Percentiles rank a stretch among this genome's conserved stretches.
These are phyloP conservation scores for Neurospora terricola DNA, from an alignment of 495 filamentous ascomycete genomes.

Conservation along the genomic window DNA sequence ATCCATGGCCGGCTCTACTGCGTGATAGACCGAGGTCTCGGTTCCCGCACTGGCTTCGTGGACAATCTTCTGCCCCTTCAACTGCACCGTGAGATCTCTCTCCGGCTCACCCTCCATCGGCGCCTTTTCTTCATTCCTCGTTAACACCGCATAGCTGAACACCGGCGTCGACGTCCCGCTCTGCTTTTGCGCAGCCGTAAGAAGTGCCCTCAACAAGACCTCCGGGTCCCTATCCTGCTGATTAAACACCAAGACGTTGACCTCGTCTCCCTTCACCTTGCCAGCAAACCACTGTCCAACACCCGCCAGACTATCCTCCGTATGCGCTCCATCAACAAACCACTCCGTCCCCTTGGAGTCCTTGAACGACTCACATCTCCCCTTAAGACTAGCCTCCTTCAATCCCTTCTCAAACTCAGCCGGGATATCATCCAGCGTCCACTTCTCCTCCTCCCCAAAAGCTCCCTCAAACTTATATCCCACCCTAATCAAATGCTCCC, in stretches of 20 bases:
- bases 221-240: slow-evolving; percentile 74
- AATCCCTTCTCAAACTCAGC: slow-evolving; percentile 56
- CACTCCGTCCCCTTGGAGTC: slow-evolving; percentile 50
- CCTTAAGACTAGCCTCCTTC: slow-evolving; percentile 52
- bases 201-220: slow-evolving; percentile 46
- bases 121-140: slow-evolving; percentile 29
- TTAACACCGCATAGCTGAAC: slow-evolving; percentile 32
- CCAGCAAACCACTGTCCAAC: slow-evolving; percentile 63
- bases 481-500: slow-evolving; percentile 23
- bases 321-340: slow-evolving; percentile 89
- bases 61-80: slow-evolving; percentile 18
- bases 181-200: slow-evolving; percentile 11
- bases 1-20: slow-evolving; percentile 21
- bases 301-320: slow-evolving; percentile 64
- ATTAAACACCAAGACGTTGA: slow-evolving; percentile 72
- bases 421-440: slow-evolving; percentile 14
- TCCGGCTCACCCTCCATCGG: slow-evolving; percentile 8
- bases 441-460: slow-evolving; percentile 9
- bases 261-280: slow-evolving; percentile 19
- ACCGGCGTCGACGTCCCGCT: background rate
- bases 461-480: slow-evolving; percentile 11
- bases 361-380: slow-evolving; percentile 61
- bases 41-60: slow-evolving; percentile 6
- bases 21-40: slow-evolving; percentile 11
- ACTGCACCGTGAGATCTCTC: slow-evolving; percentile 28